Conservation (phyloP, 139 green algal species). For the Chlamydomonas asymmetrica region DNA sequence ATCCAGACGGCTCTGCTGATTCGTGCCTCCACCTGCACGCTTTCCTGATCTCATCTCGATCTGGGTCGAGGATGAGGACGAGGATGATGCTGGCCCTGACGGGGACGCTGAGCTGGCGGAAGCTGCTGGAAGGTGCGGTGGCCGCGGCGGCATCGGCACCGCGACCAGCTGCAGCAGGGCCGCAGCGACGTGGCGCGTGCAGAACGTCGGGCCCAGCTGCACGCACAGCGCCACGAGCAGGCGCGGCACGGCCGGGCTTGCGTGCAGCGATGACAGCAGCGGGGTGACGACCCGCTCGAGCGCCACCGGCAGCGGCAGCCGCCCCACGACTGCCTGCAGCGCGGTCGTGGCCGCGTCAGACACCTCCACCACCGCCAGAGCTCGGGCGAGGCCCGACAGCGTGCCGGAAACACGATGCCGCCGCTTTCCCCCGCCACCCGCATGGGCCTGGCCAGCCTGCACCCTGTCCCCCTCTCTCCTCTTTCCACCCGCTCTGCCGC, state of each 20-base stretch:
- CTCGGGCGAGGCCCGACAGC: conserved; percentile 12
- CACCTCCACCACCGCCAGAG: background rate
- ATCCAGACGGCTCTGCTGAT: too few relatives aligned
- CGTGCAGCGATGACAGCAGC: background rate
- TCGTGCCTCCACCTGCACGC: too few relatives aligned
- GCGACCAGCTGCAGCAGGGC: conserved; percentile 18
- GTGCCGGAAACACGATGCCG: too few relatives aligned
- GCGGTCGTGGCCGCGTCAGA: conserved; percentile 7
- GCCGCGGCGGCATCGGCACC: background rate
- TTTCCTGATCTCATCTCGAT: too few relatives aligned
- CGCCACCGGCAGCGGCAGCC: conserved; percentile 20
- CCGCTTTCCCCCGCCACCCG: background rate
- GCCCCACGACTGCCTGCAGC: background rate
- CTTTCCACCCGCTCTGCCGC: too few relatives aligned
- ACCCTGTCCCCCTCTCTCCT: too few relatives aligned
- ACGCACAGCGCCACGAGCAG: conserved; percentile 16
- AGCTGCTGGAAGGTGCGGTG: too few relatives aligned
- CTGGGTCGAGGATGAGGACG: too few relatives aligned
- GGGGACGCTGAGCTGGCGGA: too few relatives aligned
- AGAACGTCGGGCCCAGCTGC: conserved; percentile 1
- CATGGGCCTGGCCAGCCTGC: too few relatives aligned
- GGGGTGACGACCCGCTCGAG: conserved; percentile 5
- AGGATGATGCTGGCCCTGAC: too few relatives aligned
- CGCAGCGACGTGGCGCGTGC: conserved; percentile 11
- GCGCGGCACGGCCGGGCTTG: background rate